Evolutionary conservation across 495 filamentous ascomycete species (phyloP).

Genomic region (Tuber calosporum): DNA sequence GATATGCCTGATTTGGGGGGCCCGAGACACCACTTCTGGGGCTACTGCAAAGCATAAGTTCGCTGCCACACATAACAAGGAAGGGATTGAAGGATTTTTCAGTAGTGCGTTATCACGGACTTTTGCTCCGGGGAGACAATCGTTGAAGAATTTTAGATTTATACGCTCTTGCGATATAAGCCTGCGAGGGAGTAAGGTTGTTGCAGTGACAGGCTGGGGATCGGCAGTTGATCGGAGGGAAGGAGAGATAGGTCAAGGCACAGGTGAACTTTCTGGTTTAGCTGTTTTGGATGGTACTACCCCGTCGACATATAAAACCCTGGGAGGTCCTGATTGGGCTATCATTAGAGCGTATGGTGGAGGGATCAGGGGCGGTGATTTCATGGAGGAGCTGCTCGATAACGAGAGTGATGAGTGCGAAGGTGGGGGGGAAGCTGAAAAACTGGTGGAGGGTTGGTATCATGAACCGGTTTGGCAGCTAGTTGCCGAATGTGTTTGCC

Average conservation of each 20-base stretch:
- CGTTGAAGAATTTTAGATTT: neutral
- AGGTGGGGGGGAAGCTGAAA: neutral
- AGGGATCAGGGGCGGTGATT: neutral
- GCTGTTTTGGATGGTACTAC: neutral
- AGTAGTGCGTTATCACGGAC: neutral
- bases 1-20: neutral
- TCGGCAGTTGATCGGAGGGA: neutral
- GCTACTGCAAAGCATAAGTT: neutral
- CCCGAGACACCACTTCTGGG: neutral
- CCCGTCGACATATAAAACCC: neutral
- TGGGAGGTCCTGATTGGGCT: neutral
- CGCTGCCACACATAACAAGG: neutral
- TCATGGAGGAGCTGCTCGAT: neutral
- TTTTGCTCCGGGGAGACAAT: neutral
- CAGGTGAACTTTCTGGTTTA: neutral
- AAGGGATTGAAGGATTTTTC: neutral
- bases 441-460: neutral
- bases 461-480: neutral
- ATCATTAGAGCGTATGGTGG: neutral
- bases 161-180: neutral
- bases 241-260: neutral
- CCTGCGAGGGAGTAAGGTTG: neutral
- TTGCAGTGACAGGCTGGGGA: neutral
- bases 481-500: neutral
- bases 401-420: neutral